A percentile compares a stretch with the other conserved stretches of the same genome.
These are phyloP conservation scores for Podospora fimiseda DNA, from an alignment of 495 filamentous ascomycete genomes.

Conservation along the genomic window DNA sequence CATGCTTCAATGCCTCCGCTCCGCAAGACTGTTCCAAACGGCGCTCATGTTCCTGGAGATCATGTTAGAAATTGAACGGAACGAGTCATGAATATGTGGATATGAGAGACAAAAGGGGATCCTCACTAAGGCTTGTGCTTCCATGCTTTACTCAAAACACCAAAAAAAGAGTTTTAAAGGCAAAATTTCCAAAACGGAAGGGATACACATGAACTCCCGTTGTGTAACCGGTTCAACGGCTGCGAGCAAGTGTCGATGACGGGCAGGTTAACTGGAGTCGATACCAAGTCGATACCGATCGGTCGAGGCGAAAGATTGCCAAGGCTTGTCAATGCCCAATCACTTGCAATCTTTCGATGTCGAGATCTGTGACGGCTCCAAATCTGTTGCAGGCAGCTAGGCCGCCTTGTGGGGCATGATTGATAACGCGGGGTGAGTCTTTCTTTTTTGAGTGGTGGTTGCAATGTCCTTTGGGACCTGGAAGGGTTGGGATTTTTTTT, in stretches of 20 bases:
- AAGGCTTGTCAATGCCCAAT: neutral
- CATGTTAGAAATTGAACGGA: constrained; percentile 8
- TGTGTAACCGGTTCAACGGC: neutral
- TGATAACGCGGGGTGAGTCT: too few relatives aligned
- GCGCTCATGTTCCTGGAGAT: constrained; percentile 54
- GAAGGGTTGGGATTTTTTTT: too few relatives aligned
- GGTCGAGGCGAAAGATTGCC: neutral
- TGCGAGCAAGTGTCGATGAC: neutral
- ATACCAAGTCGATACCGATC: too few relatives aligned
- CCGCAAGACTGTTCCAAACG: constrained; percentile 48
- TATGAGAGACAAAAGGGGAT: neutral
- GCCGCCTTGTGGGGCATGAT: neutral
- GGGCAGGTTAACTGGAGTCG: neutral
- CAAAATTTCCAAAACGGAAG: too few relatives aligned
- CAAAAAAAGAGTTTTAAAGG: too few relatives aligned
- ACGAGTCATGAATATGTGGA: neutral
- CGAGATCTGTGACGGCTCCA: neutral
- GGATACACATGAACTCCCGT: neutral
- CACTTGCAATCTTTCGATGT: neutral
- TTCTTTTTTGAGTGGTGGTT: too few relatives aligned
- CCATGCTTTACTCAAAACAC: constrained; percentile 14
- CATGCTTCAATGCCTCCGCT: constrained; percentile 63
- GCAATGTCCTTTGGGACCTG: too few relatives aligned
- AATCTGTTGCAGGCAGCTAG: neutral
- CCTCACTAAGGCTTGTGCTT: constrained; percentile 21